Conservation (phyloP, 1,139 yeast species). For the Diutina neorugosa region DNA sequence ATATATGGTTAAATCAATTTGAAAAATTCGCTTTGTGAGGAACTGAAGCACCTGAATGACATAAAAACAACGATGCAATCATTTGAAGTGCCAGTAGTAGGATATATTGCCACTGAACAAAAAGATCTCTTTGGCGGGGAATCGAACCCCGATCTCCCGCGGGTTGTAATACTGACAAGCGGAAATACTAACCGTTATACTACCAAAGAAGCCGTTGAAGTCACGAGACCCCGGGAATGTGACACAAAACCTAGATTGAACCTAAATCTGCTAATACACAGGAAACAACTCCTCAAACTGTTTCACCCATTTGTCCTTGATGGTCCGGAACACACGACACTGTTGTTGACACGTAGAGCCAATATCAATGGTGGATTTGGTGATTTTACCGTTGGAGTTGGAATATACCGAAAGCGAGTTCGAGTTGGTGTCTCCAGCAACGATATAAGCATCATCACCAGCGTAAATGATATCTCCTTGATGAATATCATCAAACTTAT, state of each 20-base stretch:
- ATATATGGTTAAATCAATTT: no score
- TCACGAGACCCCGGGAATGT: not conserved
- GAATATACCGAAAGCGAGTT: not conserved
- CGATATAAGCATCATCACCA: not conserved
- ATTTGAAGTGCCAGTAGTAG: no score
- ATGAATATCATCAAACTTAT: not conserved
- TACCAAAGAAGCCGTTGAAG: not conserved
- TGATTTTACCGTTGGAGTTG: not conserved
- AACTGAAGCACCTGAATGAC: no score
- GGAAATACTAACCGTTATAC: not conserved
- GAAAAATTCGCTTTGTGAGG: no score
- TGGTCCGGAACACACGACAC: not conserved
- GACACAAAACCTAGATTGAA: not conserved
- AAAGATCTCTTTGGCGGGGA: not conserved
- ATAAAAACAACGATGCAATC: no score
- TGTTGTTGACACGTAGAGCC: not conserved
- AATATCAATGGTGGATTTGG: not conserved
- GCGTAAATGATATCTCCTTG: not conserved
- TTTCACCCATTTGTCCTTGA: not conserved
- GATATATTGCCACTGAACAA: no score
- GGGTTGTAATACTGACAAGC: not conserved
- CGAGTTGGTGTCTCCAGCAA: not conserved
- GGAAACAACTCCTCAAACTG: not conserved
- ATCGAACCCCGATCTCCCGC: not conserved
- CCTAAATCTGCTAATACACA: not conserved